phyloP scores from a whole-genome alignment of 768 basidiomycete genomes.

The Boletus rubroflammeus region DNA sequence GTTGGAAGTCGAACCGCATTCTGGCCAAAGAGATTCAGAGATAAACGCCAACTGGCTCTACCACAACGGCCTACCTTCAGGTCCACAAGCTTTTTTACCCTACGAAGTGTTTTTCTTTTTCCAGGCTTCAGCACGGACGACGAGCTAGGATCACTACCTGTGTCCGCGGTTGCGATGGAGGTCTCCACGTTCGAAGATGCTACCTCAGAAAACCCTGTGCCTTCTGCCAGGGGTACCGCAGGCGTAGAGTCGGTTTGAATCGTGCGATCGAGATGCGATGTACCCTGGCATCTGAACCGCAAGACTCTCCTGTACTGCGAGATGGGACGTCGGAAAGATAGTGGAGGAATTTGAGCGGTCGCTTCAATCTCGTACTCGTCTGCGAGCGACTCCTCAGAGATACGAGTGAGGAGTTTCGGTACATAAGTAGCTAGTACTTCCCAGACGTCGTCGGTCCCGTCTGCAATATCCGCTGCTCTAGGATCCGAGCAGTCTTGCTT shows the following conservation, averaged over 20 bases:
- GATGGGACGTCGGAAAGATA: not conserved
- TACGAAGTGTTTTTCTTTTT: slow-evolving; percentile 2
- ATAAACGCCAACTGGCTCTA: not conserved
- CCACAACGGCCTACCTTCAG: not conserved
- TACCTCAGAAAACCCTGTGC: not conserved
- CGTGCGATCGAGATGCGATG: not conserved
- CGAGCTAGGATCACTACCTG: too few relatives aligned
- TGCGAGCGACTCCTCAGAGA: slow-evolving; percentile 8
- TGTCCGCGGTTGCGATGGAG: not conserved
- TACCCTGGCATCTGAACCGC: not conserved
- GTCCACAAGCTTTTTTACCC: not conserved
- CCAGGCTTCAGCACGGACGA: not conserved
- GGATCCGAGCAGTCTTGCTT: not conserved
- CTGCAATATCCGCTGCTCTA: not conserved
- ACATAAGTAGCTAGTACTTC: not conserved
- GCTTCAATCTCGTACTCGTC: slow-evolving; percentile 2
- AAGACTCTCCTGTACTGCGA: not conserved
- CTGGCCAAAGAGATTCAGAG: not conserved
- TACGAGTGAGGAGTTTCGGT: slow-evolving; percentile 2
- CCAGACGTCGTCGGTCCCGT: not conserved
- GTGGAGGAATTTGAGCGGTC: not conserved
- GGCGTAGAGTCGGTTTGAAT: not conserved
- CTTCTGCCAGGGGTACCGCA: not conserved
- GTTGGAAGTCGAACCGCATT: not conserved
- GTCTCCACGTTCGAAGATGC: not conserved